Evolutionary conservation across 257 asterid genomes (phyloP).

Genomic region (Solanum verrucosum): DNA sequence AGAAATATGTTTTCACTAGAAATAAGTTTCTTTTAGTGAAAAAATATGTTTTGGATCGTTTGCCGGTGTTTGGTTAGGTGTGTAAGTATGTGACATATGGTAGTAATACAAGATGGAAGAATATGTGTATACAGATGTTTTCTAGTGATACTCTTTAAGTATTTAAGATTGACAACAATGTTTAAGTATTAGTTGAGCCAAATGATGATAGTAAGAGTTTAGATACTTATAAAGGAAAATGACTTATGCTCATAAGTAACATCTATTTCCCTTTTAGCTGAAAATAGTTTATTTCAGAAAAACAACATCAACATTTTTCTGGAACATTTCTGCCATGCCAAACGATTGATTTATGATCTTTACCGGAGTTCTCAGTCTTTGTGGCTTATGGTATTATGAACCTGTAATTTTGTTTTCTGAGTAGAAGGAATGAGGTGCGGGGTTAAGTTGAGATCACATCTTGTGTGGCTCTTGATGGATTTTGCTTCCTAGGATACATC

Average conservation of each 20-base stretch:
- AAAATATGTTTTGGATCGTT: background rate
- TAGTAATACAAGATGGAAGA: background rate
- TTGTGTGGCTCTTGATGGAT: background rate
- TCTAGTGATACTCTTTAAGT: background rate
- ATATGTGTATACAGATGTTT: background rate
- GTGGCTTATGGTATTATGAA: background rate
- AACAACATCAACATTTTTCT: background rate
- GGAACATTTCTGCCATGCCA: background rate
- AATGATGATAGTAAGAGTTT: background rate
- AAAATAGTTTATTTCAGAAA: background rate
- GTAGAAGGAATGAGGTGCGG: background rate
- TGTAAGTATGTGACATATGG: background rate
- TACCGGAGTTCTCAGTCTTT: background rate
- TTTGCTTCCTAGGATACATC: background rate
- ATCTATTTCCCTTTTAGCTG: background rate
- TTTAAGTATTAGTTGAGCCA: background rate
- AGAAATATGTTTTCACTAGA: background rate
- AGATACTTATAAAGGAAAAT: background rate
- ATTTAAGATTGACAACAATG: background rate
- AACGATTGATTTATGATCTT: background rate
- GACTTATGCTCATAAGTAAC: background rate
- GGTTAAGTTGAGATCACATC: background rate
- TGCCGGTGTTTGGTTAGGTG: background rate
- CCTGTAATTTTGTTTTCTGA: background rate
- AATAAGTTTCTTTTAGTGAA: background rate